Conservation (phyloP, 345 rosid genomes). For the Luvunga scandens region DNA sequence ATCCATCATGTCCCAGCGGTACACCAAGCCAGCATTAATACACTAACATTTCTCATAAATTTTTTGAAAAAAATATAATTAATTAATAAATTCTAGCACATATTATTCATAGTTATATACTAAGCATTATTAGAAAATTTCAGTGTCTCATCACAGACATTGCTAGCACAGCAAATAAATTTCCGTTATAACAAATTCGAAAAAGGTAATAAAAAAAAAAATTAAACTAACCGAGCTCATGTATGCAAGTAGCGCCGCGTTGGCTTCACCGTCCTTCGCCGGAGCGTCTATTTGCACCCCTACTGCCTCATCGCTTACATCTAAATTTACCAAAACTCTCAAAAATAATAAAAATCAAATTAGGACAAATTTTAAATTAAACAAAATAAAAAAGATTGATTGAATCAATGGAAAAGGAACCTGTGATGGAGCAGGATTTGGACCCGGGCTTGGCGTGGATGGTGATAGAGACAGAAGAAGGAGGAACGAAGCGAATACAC, state of each 20-base stretch:
- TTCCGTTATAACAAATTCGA: not conserved
- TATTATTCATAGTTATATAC: not conserved
- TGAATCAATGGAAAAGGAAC: constrained; percentile 23
- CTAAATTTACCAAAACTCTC: constrained; percentile 28
- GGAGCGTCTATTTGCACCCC: constrained; percentile 94
- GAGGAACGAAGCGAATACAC: constrained; percentile 56
- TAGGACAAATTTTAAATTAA: not conserved
- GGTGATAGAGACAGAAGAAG: constrained; percentile 85
- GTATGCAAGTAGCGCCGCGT: constrained; percentile 82
- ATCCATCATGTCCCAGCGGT: not conserved
- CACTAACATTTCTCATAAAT: not conserved
- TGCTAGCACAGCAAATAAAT: not conserved
- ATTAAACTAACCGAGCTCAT: constrained; percentile 67
- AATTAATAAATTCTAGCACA: not conserved
- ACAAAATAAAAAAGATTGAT: not conserved
- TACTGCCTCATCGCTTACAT: constrained; percentile 72
- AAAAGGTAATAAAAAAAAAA: not conserved
- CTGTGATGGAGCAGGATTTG: constrained; percentile 83
- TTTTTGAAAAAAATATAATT: not conserved
- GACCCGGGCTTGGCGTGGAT: constrained; percentile 97
- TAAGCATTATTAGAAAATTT: not conserved
- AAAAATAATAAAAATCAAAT: not conserved
- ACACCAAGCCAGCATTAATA: not conserved
- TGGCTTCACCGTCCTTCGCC: constrained; percentile 93
- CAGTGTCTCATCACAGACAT: not conserved